These are phyloP conservation scores for Globisporangium apiculatum DNA, from an alignment of 352 stramenopile species.

Conservation along the genomic window DNA sequence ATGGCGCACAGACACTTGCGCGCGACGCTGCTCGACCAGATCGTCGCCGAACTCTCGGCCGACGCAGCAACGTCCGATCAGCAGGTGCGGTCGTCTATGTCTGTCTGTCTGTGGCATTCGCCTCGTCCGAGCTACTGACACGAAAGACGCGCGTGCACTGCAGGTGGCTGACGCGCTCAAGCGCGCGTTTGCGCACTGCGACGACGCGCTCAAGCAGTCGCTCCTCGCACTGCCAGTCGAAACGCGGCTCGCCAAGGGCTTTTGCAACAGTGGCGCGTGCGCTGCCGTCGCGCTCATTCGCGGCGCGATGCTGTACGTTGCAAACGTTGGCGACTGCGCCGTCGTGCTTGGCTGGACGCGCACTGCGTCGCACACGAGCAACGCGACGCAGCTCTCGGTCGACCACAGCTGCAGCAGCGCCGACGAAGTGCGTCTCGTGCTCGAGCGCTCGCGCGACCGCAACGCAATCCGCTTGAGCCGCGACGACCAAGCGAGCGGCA, in stretches of 20 bases:
- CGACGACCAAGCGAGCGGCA: slow-evolving; percentile 78
- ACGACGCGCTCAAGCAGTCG: slow-evolving; percentile 50
- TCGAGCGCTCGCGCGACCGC: slow-evolving; percentile 59
- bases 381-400: slow-evolving; percentile 30
- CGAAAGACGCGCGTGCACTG: too few species aligned
- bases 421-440: slow-evolving; percentile 41
- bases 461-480: slow-evolving; percentile 88
- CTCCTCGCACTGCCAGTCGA: slow-evolving; percentile 32
- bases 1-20: slow-evolving; percentile 21
- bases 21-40: slow-evolving; percentile 29
- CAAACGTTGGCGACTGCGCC: slow-evolving; percentile 90
- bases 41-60: slow-evolving; percentile 20
- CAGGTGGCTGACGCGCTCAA: slow-evolving; percentile 20
- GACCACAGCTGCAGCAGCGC: slow-evolving; percentile 59
- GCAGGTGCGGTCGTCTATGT: slow-evolving; percentile 12
- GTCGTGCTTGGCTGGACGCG: slow-evolving; percentile 75
- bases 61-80: slow-evolving; percentile 19
- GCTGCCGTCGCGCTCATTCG: slow-evolving; percentile 58
- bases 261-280: slow-evolving; percentile 65
- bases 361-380: slow-evolving; percentile 22
- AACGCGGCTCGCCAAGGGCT: slow-evolving; percentile 49
- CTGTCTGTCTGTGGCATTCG: too few species aligned
- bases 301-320: slow-evolving; percentile 68
- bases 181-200: slow-evolving; percentile 37
- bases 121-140: too few species aligned